A percentile compares a stretch with the other conserved stretches of the same genome.
phyloP scores from a whole-genome alignment of 2,329 filamentous ascomycete genomes.

The Fusarium verticillioides region DNA sequence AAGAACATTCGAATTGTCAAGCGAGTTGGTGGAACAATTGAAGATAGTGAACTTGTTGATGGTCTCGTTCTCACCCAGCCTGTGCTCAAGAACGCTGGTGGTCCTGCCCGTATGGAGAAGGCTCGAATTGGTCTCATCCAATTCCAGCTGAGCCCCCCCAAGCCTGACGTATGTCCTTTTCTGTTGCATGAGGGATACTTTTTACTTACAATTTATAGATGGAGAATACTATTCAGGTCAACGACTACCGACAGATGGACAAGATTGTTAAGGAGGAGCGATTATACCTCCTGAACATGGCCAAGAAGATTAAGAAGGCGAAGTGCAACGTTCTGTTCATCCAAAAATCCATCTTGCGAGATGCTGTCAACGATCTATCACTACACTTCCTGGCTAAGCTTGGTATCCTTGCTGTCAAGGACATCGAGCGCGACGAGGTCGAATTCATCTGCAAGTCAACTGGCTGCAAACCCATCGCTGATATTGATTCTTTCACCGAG shows the following conservation, averaged over 20 bases:
- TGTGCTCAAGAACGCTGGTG: conserved; percentile 92
- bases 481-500: conserved; percentile 98
- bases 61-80: conserved; percentile 92
- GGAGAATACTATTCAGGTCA: conserved; percentile 99
- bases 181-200: neutral
- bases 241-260: conserved; percentile 99
- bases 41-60: conserved; percentile 97
- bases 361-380: conserved; percentile 97
- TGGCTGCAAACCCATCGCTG: conserved; percentile 98
- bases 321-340: conserved; percentile 99
- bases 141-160: conserved; percentile 97
- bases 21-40: conserved; percentile 97
- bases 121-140: conserved; percentile 96
- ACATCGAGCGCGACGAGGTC: conserved; percentile 98
- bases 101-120: conserved; percentile 94
- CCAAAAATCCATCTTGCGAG: conserved; percentile 97
- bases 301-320: conserved; percentile 99
- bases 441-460: conserved; percentile 99
- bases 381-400: conserved; percentile 98
- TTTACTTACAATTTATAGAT: conserved; percentile 66
- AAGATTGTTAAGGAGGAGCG: conserved; percentile 99
- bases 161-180: conserved; percentile 81
- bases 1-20: conserved; percentile 97
- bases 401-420: conserved; percentile 94
- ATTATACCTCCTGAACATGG: conserved; percentile 96